Evolutionary conservation across 2,329 filamentous ascomycete genomes (phyloP), one percentile per base, ranked within the genome.

Genomic region (Helicocarpus griseus): DNA sequence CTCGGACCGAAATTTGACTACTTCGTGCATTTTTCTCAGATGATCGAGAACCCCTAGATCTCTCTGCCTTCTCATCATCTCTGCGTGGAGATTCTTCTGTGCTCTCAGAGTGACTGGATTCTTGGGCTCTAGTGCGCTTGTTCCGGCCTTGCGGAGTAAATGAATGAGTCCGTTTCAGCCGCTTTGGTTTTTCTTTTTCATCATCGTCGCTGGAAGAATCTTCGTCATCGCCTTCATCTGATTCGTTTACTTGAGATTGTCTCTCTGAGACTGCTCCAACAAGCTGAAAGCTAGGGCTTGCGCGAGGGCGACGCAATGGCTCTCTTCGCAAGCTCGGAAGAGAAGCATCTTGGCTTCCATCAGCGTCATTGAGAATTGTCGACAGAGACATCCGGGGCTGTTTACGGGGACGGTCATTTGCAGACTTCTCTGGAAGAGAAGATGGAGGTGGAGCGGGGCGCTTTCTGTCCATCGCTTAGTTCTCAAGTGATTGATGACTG

Each of bases 391-490:
- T 26, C 31, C 45, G 29, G 19, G 29, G 19, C 21, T 36, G 29
- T 35, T 47, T 47, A 35, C 19, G 19, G 9, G 31, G 45, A 19
- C 45, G 45, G 35, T 47, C 31, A 13, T 45, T 26, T 21, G 41
- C 19, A 21, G 17, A 17, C 4, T 14, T 11, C 21, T 45, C 41
- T 21, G 17, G 40, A 26, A 28, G 5, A 43, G 40, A 28, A 6
- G 40, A n/a, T 26, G 22, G 40, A 43, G 24, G 40, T 3, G 40
- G 40, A 6, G 24, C 14, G 14, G 22, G 24, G 21, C 41, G 41
- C 17, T 45, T 45, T 21, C 41, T 45, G 21, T 31, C 26, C n/a
- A 31, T 45, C n/a, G 19, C n/a, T 45, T 45, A 45, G n/a, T 45
- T 4, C 9, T 45, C 14, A 31, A 43, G 28, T 13, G 21, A 29